Evolutionary conservation across 345 rosid species (phyloP).

Genomic region (Bruguiera parviflora): DNA sequence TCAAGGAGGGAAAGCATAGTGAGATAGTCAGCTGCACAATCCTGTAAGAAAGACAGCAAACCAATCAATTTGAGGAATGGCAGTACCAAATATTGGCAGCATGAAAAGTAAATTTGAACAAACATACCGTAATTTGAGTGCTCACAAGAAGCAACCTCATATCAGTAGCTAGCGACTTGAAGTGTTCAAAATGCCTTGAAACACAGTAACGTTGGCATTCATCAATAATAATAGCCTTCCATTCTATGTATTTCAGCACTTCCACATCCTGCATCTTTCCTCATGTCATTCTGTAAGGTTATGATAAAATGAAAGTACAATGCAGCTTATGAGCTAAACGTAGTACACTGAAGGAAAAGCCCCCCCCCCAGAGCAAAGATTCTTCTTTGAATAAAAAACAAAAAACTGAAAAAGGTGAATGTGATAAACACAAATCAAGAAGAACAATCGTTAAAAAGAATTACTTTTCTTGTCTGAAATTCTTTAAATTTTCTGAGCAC

Average conservation of each 20-base stretch:
- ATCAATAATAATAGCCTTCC: constrained; percentile 6
- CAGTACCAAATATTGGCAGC: not conserved
- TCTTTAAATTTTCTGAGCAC: too few relatives aligned
- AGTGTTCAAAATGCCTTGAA: not conserved
- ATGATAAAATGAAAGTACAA: too few relatives aligned
- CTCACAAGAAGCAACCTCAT: constrained; percentile 7
- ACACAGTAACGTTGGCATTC: constrained; percentile 1
- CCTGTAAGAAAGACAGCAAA: not conserved
- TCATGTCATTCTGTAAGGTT: too few relatives aligned
- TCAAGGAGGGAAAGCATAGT: constrained; percentile 5
- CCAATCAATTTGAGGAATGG: not conserved
- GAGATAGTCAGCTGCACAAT: not conserved
- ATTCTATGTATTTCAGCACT: constrained; percentile 4
- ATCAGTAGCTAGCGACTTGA: constrained; percentile 1
- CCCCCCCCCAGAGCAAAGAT: too few relatives aligned
- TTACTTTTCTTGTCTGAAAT: too few relatives aligned
- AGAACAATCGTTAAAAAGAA: too few relatives aligned
- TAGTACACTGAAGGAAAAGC: too few relatives aligned
- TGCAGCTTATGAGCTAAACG: too few relatives aligned
- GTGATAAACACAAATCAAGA: too few relatives aligned
- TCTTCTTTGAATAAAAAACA: too few relatives aligned
- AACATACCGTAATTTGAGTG: constrained; percentile 5
- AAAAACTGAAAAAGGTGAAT: too few relatives aligned
- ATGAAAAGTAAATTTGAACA: not conserved
- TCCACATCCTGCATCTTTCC: constrained; percentile 8